Percentiles rank a stretch among this genome's conserved stretches.
phyloP scores from a whole-genome alignment of 2,329 filamentous ascomycete genomes.

The Alternaria ventricosa region DNA sequence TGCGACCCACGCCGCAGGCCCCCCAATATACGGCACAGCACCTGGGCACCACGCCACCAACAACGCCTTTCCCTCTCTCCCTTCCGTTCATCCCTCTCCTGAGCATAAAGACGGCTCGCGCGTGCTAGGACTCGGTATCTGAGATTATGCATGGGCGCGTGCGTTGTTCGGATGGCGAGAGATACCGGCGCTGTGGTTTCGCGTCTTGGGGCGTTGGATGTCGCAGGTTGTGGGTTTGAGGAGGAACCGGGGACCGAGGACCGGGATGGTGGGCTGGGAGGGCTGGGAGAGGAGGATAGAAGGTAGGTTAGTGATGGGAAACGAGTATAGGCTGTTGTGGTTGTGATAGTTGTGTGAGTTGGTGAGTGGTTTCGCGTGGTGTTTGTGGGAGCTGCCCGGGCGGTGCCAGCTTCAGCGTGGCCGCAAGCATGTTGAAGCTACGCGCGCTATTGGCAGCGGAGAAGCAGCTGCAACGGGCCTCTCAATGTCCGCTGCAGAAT shows the following conservation, averaged over 20 bases:
- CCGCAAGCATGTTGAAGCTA: neutral
- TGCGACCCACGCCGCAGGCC: neutral
- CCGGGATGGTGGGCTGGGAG: neutral
- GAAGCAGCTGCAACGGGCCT: neutral
- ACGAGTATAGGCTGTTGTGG: neutral
- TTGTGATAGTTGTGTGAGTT: neutral
- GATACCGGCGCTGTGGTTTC: constrained; percentile 1
- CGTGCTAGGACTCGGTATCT: neutral
- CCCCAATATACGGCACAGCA: neutral
- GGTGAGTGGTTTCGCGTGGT: neutral
- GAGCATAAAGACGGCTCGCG: neutral
- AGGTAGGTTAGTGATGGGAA: accelerated
- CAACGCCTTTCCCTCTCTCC: neutral
- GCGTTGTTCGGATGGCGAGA: neutral
- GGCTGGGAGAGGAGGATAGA: neutral
- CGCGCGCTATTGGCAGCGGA: neutral
- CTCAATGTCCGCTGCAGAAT: neutral
- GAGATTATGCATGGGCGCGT: neutral
- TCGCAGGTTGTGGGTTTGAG: neutral
- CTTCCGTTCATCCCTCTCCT: neutral
- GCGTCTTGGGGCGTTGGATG: neutral
- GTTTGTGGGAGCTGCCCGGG: neutral
- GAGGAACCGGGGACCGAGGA: neutral
- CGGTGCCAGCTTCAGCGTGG: neutral
- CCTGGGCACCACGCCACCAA: neutral